Conservation (phyloP, 805 yeast species). For the Spathaspora sp. region DNA sequence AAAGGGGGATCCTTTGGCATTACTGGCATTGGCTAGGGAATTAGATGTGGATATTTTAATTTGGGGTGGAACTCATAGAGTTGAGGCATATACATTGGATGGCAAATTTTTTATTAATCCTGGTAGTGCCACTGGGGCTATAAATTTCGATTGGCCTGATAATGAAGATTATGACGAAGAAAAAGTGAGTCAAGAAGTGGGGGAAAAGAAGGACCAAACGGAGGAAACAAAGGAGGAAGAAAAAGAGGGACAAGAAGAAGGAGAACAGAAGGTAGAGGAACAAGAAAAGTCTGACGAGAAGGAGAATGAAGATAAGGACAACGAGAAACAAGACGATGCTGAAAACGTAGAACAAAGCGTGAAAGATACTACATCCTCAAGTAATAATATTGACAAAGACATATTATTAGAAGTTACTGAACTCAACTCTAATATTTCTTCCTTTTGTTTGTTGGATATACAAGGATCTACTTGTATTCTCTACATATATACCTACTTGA, state of each 20-base stretch:
- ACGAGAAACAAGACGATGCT: conserved; percentile 1
- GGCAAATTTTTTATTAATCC: conserved; percentile 95
- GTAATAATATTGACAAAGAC: conserved; percentile 11
- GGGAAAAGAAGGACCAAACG: conserved; percentile 24
- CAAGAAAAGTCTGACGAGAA: conserved; percentile 9
- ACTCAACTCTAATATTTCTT: conserved; percentile 51
- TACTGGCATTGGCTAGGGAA: conserved; percentile 80
- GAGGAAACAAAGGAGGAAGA: conserved; percentile 21
- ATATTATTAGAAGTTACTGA: conserved; percentile 18
- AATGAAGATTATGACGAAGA: conserved; percentile 46
- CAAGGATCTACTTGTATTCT: conserved; percentile 74
- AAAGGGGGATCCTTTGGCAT: conserved; percentile 78
- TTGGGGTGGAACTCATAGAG: conserved; percentile 92
- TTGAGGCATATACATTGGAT: conserved; percentile 89
- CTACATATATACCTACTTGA: conserved; percentile 77
- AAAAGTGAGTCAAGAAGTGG: conserved; percentile 27
- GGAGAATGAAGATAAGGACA: conserved; percentile 8
- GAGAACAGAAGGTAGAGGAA: conserved; percentile 17
- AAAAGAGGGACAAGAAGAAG: conserved; percentile 13
- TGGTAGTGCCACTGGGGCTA: conserved; percentile 95
- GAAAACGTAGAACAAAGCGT: conserved; percentile 5
- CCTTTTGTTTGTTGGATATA: conserved; percentile 86
- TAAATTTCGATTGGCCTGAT: conserved; percentile 57
- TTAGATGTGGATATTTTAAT: conserved; percentile 87
- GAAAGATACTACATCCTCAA: not conserved